phyloP scores from a whole-genome alignment of 2,329 filamentous ascomycete species.

The Ambrosiella cleistominuta region DNA sequence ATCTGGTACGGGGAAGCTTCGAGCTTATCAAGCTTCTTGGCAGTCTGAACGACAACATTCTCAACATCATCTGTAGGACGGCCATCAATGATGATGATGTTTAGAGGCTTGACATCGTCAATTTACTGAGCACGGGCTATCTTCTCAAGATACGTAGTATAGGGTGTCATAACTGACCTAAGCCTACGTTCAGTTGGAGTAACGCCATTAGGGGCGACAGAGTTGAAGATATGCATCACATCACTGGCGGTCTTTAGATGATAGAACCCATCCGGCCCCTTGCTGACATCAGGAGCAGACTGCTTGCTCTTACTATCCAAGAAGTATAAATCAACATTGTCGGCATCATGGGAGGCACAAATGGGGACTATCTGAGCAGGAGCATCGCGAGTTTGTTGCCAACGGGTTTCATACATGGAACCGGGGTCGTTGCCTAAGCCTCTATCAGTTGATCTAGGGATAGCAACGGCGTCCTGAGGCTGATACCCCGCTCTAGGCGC shows the following conservation, averaged over 20 bases:
- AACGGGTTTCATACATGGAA: constrained; percentile 63
- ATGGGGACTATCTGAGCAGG: constrained; percentile 62
- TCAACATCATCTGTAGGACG: constrained; percentile 64
- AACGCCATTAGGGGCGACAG: constrained; percentile 42
- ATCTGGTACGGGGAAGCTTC: constrained; percentile 65
- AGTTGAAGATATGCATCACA: constrained; percentile 54
- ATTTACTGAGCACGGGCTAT: constrained; percentile 18
- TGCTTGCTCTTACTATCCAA: constrained; percentile 43
- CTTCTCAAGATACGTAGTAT: constrained; percentile 32
- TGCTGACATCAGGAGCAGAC: constrained; percentile 11
- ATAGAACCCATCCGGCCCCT: constrained; percentile 38
- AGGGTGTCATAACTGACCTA: constrained; percentile 53
- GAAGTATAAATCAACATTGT: constrained; percentile 86
- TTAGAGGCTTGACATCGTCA: constrained; percentile 52
- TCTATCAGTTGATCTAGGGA: too few species aligned
- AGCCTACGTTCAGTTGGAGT: constrained; percentile 65
- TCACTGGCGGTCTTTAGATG: constrained; percentile 40
- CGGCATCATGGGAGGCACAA: constrained; percentile 59
- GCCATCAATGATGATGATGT: constrained; percentile 89
- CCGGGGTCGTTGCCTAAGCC: constrained; percentile 51
- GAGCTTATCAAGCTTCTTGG: constrained; percentile 50
- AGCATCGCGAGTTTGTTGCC: constrained; percentile 56
- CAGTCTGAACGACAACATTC: constrained; percentile 45
- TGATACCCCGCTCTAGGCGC: too few species aligned
- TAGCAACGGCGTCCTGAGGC: too few species aligned